Evolutionary conservation across 805 yeast genomes (phyloP).

Genomic region (Saturnispora ahearnii): DNA sequence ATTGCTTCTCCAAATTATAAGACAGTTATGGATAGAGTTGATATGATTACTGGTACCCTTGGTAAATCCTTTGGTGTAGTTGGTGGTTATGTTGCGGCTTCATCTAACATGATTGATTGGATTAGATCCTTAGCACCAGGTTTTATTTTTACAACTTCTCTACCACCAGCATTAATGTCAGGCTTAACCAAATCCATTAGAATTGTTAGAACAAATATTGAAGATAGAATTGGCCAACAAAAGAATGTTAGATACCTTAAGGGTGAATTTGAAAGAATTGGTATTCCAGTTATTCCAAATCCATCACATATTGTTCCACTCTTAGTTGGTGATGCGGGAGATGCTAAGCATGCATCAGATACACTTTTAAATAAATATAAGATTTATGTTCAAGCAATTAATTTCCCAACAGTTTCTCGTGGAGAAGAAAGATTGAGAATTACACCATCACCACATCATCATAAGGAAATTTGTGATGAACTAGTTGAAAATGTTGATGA

Average conservation of each 20-base stretch:
- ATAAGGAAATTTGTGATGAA: conserved; percentile 62
- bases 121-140: conserved; percentile 95
- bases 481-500: conserved; percentile 72
- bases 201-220: conserved; percentile 67
- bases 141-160: conserved; percentile 90
- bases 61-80: conserved; percentile 97
- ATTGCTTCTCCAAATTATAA: conserved; percentile 40
- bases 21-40: conserved; percentile 82
- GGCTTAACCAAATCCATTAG: conserved; percentile 86
- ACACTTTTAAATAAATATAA: conserved; percentile 71
- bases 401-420: conserved; percentile 94
- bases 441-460: conserved; percentile 99
- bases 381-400: conserved; percentile 96
- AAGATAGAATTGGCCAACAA: conserved; percentile 79
- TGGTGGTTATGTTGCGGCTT: conserved; percentile 96
- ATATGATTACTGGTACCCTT: conserved; percentile 93
- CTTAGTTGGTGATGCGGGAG: conserved; percentile 86
- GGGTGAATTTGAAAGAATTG: conserved; percentile 52
- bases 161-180: conserved; percentile 98
- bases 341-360: conserved; percentile 89
- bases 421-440: conserved; percentile 95
- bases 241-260: conserved; percentile 79
- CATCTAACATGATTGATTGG: conserved; percentile 81
- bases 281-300: conserved; percentile 94
- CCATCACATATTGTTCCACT: conserved; percentile 97